These are phyloP conservation scores for Byssochlamys sp. DNA, from an alignment of 2,329 filamentous ascomycete species.

Conservation along the genomic window DNA sequence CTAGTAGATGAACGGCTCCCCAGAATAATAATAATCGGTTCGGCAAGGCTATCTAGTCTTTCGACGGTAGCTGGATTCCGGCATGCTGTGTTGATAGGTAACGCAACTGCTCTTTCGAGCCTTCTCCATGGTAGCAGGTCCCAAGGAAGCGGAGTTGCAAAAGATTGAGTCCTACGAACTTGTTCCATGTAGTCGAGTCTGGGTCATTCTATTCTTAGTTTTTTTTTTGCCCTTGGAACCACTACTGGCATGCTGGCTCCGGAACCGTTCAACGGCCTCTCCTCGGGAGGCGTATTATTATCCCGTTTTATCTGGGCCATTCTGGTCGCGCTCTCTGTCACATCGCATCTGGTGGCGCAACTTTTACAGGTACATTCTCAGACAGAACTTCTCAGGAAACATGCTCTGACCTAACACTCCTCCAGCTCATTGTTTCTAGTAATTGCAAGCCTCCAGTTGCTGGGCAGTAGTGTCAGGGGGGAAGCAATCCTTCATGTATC, in stretches of 20 bases:
- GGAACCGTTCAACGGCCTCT: neutral
- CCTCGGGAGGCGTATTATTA: neutral
- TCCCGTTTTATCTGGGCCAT: neutral
- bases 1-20: neutral
- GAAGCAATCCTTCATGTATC: too few species aligned
- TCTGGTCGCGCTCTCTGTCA: neutral
- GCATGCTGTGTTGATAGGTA: neutral
- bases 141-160: neutral
- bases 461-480: neutral
- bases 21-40: neutral
- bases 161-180: neutral
- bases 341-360: neutral
- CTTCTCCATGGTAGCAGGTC: neutral
- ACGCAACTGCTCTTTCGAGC: neutral
- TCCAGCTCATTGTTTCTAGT: neutral
- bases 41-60: neutral
- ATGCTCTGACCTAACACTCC: neutral
- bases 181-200: neutral
- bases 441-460: neutral
- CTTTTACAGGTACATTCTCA: neutral
- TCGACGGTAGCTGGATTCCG: neutral
- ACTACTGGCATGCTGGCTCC: neutral
- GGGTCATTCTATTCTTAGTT: neutral
- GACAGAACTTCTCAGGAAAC: neutral
- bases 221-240: neutral